phyloP scores from a whole-genome alignment of 2,329 filamentous ascomycete genomes.

The Camillea tinctor region DNA sequence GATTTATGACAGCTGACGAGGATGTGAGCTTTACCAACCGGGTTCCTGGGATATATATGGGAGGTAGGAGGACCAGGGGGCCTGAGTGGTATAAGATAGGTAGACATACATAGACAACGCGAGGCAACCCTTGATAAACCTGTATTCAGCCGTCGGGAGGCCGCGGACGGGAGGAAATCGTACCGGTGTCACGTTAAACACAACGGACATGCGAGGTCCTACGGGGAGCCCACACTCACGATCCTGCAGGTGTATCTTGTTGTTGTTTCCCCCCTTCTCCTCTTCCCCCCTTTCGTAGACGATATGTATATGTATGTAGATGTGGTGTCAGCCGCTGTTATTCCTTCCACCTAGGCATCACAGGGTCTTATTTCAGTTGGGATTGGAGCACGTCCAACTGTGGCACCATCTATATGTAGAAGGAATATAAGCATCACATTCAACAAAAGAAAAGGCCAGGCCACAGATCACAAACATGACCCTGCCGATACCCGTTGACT shows the following conservation, averaged over 20 bases:
- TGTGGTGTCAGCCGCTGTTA: neutral
- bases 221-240: too few species aligned
- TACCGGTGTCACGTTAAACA: neutral
- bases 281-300: neutral
- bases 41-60: neutral
- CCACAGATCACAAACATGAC: neutral
- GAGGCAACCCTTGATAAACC: neutral
- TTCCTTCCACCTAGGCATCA: too few species aligned
- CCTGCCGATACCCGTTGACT: neutral
- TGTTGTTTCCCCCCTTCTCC: neutral
- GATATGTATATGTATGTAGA: neutral
- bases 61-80: neutral
- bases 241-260: neutral
- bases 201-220: neutral
- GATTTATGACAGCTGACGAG: neutral
- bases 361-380: too few species aligned
- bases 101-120: neutral
- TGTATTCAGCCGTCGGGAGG: neutral
- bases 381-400: neutral
- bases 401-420: neutral
- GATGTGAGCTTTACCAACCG: neutral
- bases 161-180: neutral
- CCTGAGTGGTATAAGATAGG: neutral
- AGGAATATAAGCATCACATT: neutral
- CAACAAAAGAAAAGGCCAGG: neutral